Conservation (phyloP, 2,329 filamentous ascomycete species). For the Aphanoascus verrucosus region DNA sequence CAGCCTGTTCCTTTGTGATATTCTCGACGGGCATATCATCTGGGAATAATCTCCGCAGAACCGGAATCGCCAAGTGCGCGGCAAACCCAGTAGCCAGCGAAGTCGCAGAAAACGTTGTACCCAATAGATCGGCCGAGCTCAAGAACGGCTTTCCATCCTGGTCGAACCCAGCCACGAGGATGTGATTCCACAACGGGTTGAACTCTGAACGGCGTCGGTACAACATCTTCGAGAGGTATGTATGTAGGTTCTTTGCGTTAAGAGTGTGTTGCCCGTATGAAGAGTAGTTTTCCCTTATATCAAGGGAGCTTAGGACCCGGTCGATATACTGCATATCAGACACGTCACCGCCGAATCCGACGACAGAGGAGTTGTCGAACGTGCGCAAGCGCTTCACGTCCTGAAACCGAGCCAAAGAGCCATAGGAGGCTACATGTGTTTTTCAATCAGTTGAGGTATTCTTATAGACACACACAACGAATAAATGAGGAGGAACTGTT, state of each 20-base stretch:
- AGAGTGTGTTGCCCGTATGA: slow-evolving; percentile 45
- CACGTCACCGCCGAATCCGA: slow-evolving; percentile 94
- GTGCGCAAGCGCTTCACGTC: slow-evolving; percentile 89
- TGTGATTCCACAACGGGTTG: slow-evolving; percentile 93
- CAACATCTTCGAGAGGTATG: slow-evolving; percentile 89
- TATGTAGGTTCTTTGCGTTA: slow-evolving; percentile 89
- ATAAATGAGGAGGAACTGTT: background rate
- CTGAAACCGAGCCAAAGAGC: slow-evolving; percentile 90
- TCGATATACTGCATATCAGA: slow-evolving; percentile 99
- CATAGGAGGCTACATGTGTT: slow-evolving; percentile 67
- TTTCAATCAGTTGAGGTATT: slow-evolving; percentile 3
- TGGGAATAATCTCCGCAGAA: slow-evolving; percentile 72
- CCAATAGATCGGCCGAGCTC: slow-evolving; percentile 79
- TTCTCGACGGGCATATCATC: slow-evolving; percentile 67
- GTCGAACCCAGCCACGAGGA: slow-evolving; percentile 83
- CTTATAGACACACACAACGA: background rate
- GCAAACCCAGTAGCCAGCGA: slow-evolving; percentile 90
- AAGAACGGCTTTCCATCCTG: slow-evolving; percentile 74
- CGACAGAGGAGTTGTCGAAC: slow-evolving; percentile 71
- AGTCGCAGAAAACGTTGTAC: slow-evolving; percentile 80
- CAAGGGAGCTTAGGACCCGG: slow-evolving; percentile 73
- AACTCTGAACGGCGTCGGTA: slow-evolving; percentile 92
- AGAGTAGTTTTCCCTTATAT: slow-evolving; percentile 71
- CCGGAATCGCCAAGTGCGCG: slow-evolving; percentile 81
- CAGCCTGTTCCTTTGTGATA: slow-evolving; percentile 65